These are phyloP conservation scores for Claviceps sp. DNA, from an alignment of 2,329 filamentous ascomycete genomes.

Conservation along the genomic window DNA sequence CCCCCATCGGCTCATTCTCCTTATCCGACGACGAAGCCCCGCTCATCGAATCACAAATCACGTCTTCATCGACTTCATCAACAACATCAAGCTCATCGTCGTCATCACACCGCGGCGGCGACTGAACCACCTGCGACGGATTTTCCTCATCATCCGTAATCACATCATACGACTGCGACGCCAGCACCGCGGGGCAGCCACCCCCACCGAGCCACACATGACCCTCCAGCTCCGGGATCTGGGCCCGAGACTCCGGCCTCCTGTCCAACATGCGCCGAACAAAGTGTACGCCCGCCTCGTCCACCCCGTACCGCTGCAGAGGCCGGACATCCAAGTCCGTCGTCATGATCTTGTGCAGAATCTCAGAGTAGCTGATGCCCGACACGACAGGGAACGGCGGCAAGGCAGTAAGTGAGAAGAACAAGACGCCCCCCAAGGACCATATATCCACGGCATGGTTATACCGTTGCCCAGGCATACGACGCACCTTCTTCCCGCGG, in stretches of 20 bases:
- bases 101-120: too few relatives aligned
- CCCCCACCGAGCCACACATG: conserved; percentile 57
- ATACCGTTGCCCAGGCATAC: conserved; percentile 52
- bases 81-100: too few relatives aligned
- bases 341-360: conserved; percentile 80
- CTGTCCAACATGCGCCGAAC: conserved; percentile 66
- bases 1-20: conserved; percentile 61
- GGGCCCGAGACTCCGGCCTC: conserved; percentile 66
- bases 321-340: conserved; percentile 53
- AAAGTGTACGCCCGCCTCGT: conserved; percentile 57
- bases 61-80: conserved; percentile 20
- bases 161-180: conserved; percentile 43
- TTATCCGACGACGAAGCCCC: conserved; percentile 73
- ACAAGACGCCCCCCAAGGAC: conserved; percentile 88
- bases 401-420: conserved; percentile 64
- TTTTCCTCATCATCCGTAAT: conserved; percentile 44
- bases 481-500: conserved; percentile 49
- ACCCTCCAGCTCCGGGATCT: conserved; percentile 52
- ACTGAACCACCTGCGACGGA: conserved; percentile 41
- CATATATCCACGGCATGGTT: conserved; percentile 89
- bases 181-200: conserved; percentile 15
- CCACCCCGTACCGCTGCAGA: conserved; percentile 45
- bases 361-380: conserved; percentile 62
- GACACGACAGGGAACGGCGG: conserved; percentile 72
- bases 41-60: conserved; percentile 29